phyloP scores from a whole-genome alignment of 768 basidiomycete genomes.

The Pleurotus sapidus region DNA sequence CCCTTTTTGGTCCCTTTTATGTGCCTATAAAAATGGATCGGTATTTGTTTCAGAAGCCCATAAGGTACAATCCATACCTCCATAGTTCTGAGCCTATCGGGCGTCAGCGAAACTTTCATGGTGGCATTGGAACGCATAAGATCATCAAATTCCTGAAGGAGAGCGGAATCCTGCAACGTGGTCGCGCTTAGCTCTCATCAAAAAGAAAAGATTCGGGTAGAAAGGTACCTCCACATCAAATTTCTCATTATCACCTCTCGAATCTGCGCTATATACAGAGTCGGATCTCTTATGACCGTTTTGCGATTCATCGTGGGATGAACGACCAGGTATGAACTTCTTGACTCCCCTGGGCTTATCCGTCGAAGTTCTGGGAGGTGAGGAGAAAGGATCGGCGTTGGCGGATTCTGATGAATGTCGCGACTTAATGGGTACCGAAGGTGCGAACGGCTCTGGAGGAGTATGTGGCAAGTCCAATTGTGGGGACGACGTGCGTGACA shows the following conservation, averaged over 20 bases:
- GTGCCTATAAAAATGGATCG: constrained; percentile 39
- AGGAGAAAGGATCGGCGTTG: constrained; percentile 17
- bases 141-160: constrained; percentile 86
- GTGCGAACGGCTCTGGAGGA: constrained; percentile 27
- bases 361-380: constrained; percentile 51
- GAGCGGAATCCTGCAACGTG: constrained; percentile 44
- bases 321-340: constrained; percentile 45
- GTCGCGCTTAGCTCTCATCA: constrained; percentile 10
- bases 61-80: constrained; percentile 59
- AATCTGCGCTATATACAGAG: constrained; percentile 49
- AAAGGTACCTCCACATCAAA: constrained; percentile 32
- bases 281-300: constrained; percentile 54
- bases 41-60: constrained; percentile 13
- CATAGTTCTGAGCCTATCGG: constrained; percentile 89
- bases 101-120: constrained; percentile 94
- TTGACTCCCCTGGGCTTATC: constrained; percentile 65
- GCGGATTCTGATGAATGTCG: constrained; percentile 39
- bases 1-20: constrained; percentile 71
- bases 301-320: constrained; percentile 32
- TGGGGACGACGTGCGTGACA: constrained; percentile 44
- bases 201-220: constrained; percentile 7
- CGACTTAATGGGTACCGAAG: constrained; percentile 21
- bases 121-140: constrained; percentile 87
- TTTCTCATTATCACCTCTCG: constrained; percentile 25
- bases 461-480: constrained; percentile 35